Evolutionary conservation across 306 rosid species (phyloP).

Genomic region (Urtica urens): DNA sequence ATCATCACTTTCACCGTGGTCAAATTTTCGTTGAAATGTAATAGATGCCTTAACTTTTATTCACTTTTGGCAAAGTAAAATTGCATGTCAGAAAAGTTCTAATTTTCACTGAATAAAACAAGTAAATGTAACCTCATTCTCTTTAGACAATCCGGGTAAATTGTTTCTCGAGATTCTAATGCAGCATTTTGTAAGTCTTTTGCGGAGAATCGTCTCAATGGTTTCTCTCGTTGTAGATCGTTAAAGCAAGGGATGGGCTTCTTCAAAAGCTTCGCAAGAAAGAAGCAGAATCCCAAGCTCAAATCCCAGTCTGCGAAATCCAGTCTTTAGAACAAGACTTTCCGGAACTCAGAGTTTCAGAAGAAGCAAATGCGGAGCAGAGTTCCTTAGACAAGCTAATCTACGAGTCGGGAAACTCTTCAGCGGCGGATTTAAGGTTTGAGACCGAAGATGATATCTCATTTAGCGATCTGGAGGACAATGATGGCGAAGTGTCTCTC

Average conservation of each 20-base stretch:
- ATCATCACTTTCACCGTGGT: too few relatives aligned
- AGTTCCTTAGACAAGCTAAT: slow-evolving; percentile 33
- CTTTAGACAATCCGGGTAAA: too few relatives aligned
- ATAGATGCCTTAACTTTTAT: too few relatives aligned
- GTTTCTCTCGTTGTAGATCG: slow-evolving; percentile 38
- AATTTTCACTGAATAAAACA: too few relatives aligned
- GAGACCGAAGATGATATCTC: slow-evolving; percentile 53
- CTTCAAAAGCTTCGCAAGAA: slow-evolving; percentile 41
- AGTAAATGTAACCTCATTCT: too few relatives aligned
- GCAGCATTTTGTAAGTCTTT: neutral
- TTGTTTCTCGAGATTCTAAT: too few relatives aligned
- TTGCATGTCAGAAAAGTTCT: too few relatives aligned
- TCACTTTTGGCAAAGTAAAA: too few relatives aligned
- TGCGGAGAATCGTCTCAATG: neutral
- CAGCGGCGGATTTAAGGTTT: slow-evolving; percentile 26
- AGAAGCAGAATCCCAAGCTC: slow-evolving; percentile 25
- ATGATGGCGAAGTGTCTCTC: slow-evolving; percentile 38
- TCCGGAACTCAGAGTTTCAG: slow-evolving; percentile 34
- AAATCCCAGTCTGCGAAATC: slow-evolving; percentile 18
- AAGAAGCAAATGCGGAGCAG: slow-evolving; percentile 28
- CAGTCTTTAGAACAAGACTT: slow-evolving; percentile 16
- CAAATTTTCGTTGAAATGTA: too few relatives aligned
- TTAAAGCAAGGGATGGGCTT: slow-evolving; percentile 56
- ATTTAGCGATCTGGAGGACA: slow-evolving; percentile 77
- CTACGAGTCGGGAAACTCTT: slow-evolving; percentile 27